These are phyloP conservation scores for Posidonia australis DNA, from an alignment of 106 monocot genomes.

Conservation along the genomic window DNA sequence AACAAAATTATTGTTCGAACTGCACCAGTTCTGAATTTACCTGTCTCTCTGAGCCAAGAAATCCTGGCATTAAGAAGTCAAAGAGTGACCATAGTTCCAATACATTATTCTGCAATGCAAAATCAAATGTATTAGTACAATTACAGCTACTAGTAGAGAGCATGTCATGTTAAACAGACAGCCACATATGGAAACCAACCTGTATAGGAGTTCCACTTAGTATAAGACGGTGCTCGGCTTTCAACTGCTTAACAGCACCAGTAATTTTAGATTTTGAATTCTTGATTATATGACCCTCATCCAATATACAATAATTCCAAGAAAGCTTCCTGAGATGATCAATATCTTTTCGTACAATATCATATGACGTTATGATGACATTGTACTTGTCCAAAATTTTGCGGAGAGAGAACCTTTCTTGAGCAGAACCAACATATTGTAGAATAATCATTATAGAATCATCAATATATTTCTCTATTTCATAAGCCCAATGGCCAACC, in stretches of 20 bases:
- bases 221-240: conserved; percentile 91
- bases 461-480: conserved; percentile 92
- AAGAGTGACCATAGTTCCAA: conserved; percentile 98
- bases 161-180: neutral
- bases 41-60: conserved; percentile 96
- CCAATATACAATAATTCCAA: conserved; percentile 96
- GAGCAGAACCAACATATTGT: conserved; percentile 77
- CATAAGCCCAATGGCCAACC: conserved; percentile 97
- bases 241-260: conserved; percentile 73
- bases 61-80: conserved; percentile 98
- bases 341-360: conserved; percentile 93
- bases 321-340: conserved; percentile 59
- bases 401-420: conserved; percentile 55
- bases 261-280: conserved; percentile 93
- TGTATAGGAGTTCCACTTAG: conserved; percentile 98
- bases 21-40: conserved; percentile 19
- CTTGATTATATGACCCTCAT: conserved; percentile 98
- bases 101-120: conserved; percentile 82
- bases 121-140: neutral
- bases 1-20: too few species aligned
- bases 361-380: conserved; percentile 92
- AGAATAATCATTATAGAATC: conserved; percentile 56
- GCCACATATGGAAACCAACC: conserved; percentile 15
- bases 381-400: conserved; percentile 58
- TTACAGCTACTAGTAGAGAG: neutral